Evolutionary conservation across 1,139 yeast species (phyloP).

Genomic region (Taphrina sp.): DNA sequence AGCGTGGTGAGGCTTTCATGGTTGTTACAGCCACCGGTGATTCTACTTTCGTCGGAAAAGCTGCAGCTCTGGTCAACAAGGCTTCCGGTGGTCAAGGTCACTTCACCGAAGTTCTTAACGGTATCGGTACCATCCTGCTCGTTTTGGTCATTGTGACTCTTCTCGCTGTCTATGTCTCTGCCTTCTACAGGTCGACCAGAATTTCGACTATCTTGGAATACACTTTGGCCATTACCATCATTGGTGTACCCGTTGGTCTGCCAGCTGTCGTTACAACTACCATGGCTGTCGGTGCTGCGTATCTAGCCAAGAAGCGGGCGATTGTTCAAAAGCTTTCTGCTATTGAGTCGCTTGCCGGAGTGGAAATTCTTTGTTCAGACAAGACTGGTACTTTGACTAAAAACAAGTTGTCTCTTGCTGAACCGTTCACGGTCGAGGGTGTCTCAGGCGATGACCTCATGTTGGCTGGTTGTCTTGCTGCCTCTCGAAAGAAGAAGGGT

Average conservation of each 20-base stretch:
- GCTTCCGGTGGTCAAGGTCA: conserved; percentile 94
- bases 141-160: conserved; percentile 86
- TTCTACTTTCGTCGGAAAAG: conserved; percentile 88
- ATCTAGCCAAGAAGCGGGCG: conserved; percentile 97
- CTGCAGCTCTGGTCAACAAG: conserved; percentile 94
- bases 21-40: conserved; percentile 96
- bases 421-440: conserved; percentile 99
- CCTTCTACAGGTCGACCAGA: conserved; percentile 89
- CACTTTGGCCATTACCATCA: conserved; percentile 90
- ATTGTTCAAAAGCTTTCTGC: conserved; percentile 98
- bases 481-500: conserved; percentile 98
- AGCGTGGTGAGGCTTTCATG: conserved; percentile 97
- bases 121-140: conserved; percentile 90
- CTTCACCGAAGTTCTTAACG: conserved; percentile 95
- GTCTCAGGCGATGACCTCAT: conserved; percentile 95
- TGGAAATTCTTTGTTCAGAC: conserved; percentile 97
- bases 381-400: conserved; percentile 99
- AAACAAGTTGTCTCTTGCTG: conserved; percentile 93
- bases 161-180: conserved; percentile 87
- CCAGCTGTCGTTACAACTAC: conserved; percentile 99
- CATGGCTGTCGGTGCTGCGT: conserved; percentile 99
- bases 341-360: conserved; percentile 98
- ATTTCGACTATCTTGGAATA: conserved; percentile 90
- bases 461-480: conserved; percentile 98
- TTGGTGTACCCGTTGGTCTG: conserved; percentile 99